Evolutionary conservation across 208 protist species (phyloP), one percentile per base, ranked within the genome.

Genomic region (Acanthamoeba lenticulata): DNA sequence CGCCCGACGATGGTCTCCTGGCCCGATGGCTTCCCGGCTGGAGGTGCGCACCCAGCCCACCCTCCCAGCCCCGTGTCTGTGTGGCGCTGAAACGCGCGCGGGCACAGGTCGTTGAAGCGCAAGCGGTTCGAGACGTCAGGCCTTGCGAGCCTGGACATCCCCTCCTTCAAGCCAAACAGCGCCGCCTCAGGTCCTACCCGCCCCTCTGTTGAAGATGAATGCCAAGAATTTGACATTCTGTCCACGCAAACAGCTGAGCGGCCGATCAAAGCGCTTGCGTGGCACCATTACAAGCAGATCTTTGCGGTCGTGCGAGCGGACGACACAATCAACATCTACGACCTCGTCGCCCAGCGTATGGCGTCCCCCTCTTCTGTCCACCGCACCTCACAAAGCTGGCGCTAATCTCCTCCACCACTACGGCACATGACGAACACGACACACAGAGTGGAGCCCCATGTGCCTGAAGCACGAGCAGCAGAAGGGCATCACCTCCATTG

Each of bases 201-300:
- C n/a, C n/a, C n/a, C n/a, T n/a, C n/a, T n/a, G n/a, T n/a, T n/a
- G n/a, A n/a, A n/a, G n/a, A n/a, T n/a, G n/a, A n/a, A n/a, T n/a
- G n/a, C n/a, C n/a, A n/a, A n/a, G n/a, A n/a, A n/a, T 45, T 79
- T 79, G 34, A 9, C 4, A 4, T 27, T 7, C 21, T 45, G 27
- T 0, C 21, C 57, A 29, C 36, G 9, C 15, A 15, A 60, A 27
- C 69, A 79, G 69, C 69, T 36, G 32, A 40, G 21, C 69, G 69
- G 69, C 69, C 69, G 34, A 60, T 89, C 49, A 89, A 62, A 62
- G 79, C 79, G 32, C 34, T 89, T 19, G 79, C 79, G 32, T 89
- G 79, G 79, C 79, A 89, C 34, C 79, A 32, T 34, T 89, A 89
- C 47, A 89, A 62, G 27, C 79, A 89, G 36, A 62, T 89, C 52